A percentile compares a stretch with the other conserved stretches of the same genome.
These are phyloP conservation scores for Mycena sp. DNA, from an alignment of 1,284 basidiomycete genomes.

Conservation along the genomic window DNA sequence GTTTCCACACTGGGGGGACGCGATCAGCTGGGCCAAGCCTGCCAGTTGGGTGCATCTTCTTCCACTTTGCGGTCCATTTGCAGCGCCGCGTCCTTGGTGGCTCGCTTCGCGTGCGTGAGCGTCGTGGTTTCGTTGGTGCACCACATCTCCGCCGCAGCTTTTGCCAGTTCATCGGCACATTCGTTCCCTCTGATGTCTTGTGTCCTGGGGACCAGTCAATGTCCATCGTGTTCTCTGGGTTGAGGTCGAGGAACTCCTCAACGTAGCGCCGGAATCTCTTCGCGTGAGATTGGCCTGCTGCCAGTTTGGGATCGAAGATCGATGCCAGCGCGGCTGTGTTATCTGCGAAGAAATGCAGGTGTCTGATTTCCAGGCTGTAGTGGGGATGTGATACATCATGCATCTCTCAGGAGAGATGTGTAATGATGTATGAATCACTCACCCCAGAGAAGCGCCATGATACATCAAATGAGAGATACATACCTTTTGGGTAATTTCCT, in stretches of 20 bases:
- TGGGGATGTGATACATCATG: no score
- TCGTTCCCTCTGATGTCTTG: slow-evolving; percentile 6
- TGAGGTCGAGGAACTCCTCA: background rate
- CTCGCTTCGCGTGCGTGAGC: slow-evolving; percentile 12
- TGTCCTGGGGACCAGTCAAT: slow-evolving; percentile 15
- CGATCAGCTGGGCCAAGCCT: slow-evolving; percentile 5
- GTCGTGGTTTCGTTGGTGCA: slow-evolving; percentile 8
- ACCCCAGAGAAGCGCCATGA: no score
- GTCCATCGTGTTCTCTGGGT: slow-evolving; percentile 4
- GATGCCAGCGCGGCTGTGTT: slow-evolving; percentile 5
- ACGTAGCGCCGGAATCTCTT: slow-evolving; percentile 1
- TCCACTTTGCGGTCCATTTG: background rate
- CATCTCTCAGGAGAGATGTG: no score
- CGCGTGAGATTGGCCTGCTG: slow-evolving; percentile 6
- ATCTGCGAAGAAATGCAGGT: slow-evolving; percentile 17
- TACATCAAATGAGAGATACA: no score
- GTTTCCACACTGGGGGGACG: slow-evolving; percentile 5
- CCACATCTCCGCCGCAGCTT: slow-evolving; percentile 9
- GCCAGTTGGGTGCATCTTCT: background rate
- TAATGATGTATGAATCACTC: no score
- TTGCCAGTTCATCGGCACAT: slow-evolving; percentile 12
- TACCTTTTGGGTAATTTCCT: no score
- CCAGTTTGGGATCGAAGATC: background rate
- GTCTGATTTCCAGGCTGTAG: no score
- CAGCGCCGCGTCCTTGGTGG: slow-evolving; percentile 1